Evolutionary conservation across 805 yeast species (phyloP).

Genomic region (Kodamaea nitidulidarum): DNA sequence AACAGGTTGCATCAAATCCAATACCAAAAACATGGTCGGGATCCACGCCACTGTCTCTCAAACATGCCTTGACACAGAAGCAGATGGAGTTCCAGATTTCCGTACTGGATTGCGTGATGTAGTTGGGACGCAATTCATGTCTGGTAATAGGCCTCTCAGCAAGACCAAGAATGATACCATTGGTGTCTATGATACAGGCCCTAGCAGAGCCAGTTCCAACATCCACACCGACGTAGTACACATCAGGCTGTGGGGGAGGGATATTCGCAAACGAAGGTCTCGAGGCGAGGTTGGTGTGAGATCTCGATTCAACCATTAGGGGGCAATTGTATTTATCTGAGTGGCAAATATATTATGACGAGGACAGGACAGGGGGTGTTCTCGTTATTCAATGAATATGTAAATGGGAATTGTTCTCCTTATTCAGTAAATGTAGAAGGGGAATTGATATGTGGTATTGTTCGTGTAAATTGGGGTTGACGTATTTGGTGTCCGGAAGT

Average conservation of each 20-base stretch:
- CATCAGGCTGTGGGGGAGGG: conserved; percentile 41
- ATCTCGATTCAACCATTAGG: conserved; percentile 34
- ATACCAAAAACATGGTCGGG: conserved; percentile 71
- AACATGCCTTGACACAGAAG: conserved; percentile 70
- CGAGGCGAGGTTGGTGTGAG: conserved; percentile 39
- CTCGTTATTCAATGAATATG: no score
- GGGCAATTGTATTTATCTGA: conserved; percentile 7
- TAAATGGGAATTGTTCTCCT: no score
- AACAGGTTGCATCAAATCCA: conserved; percentile 97
- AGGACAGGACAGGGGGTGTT: no score
- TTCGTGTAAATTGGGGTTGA: no score
- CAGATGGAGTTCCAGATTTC: conserved; percentile 92
- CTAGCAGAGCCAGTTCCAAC: conserved; percentile 98
- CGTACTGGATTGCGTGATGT: conserved; percentile 80
- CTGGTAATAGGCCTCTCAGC: conserved; percentile 77
- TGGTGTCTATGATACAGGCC: conserved; percentile 83
- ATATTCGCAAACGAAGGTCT: conserved; percentile 33
- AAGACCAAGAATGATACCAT: conserved; percentile 75
- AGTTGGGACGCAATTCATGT: conserved; percentile 67
- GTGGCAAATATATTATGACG: no score
- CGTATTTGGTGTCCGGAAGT: no score
- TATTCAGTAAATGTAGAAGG: neutral
- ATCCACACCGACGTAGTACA: conserved; percentile 75
- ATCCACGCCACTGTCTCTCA: conserved; percentile 71
- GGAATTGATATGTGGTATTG: neutral